Percentiles rank a stretch among this genome's conserved stretches.
These are phyloP conservation scores for Diaporthe vexans DNA, from an alignment of 2,329 filamentous ascomycete species.

Conservation along the genomic window DNA sequence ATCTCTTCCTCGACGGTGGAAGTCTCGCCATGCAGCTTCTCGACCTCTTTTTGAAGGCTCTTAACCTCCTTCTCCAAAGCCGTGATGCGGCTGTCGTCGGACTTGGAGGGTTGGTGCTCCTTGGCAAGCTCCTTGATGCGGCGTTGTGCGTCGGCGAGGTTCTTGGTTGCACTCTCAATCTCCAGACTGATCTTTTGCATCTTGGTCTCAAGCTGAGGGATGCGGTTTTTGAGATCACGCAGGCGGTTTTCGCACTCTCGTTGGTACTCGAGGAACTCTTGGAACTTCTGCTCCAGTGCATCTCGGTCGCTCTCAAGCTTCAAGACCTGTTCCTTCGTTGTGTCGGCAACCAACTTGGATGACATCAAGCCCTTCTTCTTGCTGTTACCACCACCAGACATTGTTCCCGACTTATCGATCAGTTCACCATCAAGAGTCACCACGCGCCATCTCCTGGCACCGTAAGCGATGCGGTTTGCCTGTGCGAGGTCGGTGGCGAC, in stretches of 20 bases:
- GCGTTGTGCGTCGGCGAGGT: slow-evolving; percentile 85
- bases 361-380: slow-evolving; percentile 97
- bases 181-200: slow-evolving; percentile 94
- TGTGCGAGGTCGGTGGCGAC: slow-evolving; percentile 95
- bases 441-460: slow-evolving; percentile 92
- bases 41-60: slow-evolving; percentile 81
- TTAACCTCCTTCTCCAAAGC: slow-evolving; percentile 83
- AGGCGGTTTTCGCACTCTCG: slow-evolving; percentile 82
- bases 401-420: slow-evolving; percentile 98
- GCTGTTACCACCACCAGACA: slow-evolving; percentile 95
- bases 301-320: slow-evolving; percentile 92
- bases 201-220: slow-evolving; percentile 88
- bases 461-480: slow-evolving; percentile 96
- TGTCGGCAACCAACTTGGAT: slow-evolving; percentile 90
- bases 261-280: slow-evolving; percentile 87
- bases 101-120: slow-evolving; percentile 84
- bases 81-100: slow-evolving; percentile 81
- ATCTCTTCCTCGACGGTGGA: slow-evolving; percentile 93
- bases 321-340: slow-evolving; percentile 87
- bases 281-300: slow-evolving; percentile 83
- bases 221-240: slow-evolving; percentile 79
- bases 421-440: slow-evolving; percentile 95
- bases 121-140: slow-evolving; percentile 87
- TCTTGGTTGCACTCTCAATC: slow-evolving; percentile 86
- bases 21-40: slow-evolving; percentile 86